Conservation (phyloP, 371 early-diverging fungal species). For the Lichtheimia ornata region DNA sequence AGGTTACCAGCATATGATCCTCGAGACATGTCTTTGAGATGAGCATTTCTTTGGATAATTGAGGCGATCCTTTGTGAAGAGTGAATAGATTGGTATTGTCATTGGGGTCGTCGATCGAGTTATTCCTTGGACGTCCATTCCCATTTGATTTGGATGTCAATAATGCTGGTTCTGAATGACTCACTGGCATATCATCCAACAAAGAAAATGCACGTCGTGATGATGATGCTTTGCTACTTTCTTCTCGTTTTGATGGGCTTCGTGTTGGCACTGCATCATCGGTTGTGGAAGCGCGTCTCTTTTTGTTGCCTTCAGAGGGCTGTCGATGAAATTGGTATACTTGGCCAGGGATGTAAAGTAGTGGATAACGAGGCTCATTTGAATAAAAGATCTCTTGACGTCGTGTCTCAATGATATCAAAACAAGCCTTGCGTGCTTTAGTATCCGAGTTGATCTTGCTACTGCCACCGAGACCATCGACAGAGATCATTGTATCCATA, state of each 20-base stretch:
- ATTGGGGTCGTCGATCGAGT: too few species aligned
- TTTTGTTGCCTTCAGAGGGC: not conserved
- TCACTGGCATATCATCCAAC: slow-evolving; percentile 4
- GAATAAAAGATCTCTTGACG: slow-evolving; percentile 45
- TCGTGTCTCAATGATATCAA: slow-evolving; percentile 41
- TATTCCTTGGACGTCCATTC: not conserved
- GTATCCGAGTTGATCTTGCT: slow-evolving; percentile 38
- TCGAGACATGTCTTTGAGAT: slow-evolving; percentile 50
- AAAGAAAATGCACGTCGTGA: not conserved
- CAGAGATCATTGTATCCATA: slow-evolving; percentile 48
- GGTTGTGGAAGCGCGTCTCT: not conserved
- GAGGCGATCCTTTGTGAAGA: slow-evolving; percentile 36
- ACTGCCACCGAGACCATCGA: slow-evolving; percentile 47
- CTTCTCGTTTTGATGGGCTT: not conserved
- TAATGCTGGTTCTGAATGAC: slow-evolving; percentile 9
- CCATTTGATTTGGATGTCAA: not conserved
- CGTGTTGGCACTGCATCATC: not conserved
- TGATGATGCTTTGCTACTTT: not conserved
- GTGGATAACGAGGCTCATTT: slow-evolving; percentile 43
- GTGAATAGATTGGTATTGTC: slow-evolving; percentile 21
- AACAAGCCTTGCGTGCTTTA: slow-evolving; percentile 34
- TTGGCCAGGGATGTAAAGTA: slow-evolving; percentile 47
- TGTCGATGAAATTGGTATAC: slow-evolving; percentile 45
- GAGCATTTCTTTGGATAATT: slow-evolving; percentile 41
- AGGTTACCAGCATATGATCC: slow-evolving; percentile 54